Base-by-base conservation (phyloP, 495 filamentous ascomycete species). In the Aspergillus incahuasiensis region DNA sequence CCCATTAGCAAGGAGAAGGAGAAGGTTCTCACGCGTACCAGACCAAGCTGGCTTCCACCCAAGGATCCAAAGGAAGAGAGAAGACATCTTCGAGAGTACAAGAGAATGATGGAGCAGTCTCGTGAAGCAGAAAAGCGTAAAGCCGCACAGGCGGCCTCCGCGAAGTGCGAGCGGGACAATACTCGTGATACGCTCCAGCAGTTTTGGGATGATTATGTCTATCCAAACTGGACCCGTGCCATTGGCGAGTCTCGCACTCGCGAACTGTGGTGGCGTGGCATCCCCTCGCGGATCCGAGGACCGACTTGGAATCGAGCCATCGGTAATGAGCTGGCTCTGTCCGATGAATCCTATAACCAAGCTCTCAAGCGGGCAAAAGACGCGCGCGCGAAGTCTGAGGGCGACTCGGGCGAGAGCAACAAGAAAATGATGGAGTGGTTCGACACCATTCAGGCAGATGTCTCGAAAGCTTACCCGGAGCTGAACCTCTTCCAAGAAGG, bases 1-100 rank as follows among this genome's bases (percentile, higher is more conserved):
- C 95, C 92, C 1, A 86, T 95, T 34, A 96, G 92, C 62, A 95
- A 91, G 72, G 94, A 98, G 76, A 98, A 98, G 71, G 91, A 96
- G 61, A 90, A 88, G 39, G 88, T 96, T 6, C 74, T 98, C 18
- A 91, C 90, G 19, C 80, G 95, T 40, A 98, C 94, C 12, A 82
- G 94, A 24, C 94, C 94, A 0, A 92, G 88, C 38, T 98, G 94
- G 94, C 76, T 98, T 15, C 94, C 94, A 6, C 94, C 94, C 0
- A 97, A 98, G 71, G 85, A 90, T 56, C 91, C 89, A 22, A 89
- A 87, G 46, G 94, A 98, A 68, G 94, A 98, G 70, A 92, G 83
- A 68, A 86, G 84, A 52, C 94, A 98, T 65, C 59, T 98, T 52
- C 92, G 82, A 64, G 89, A 97, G 68, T 98, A 96, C 63, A 87